Evolutionary conservation across 805 yeast species (phyloP).

Genomic region (Pichia kluyveri): DNA sequence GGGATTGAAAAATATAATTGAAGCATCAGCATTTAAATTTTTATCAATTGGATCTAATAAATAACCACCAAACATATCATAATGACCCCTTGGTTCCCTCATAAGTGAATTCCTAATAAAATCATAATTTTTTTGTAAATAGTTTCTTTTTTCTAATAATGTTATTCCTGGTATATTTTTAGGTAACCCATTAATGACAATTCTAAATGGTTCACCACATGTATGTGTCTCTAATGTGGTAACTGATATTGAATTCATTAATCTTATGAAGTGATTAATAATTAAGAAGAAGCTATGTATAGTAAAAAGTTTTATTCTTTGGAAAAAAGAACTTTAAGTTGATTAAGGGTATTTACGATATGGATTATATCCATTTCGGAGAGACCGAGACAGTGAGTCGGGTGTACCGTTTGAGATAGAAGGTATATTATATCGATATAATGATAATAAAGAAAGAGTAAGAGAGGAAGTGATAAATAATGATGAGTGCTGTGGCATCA

Average conservation of each 20-base stretch:
- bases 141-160: conserved; percentile 16
- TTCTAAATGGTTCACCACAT: conserved; percentile 21
- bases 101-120: conserved; percentile 17
- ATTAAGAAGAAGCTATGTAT: too few relatives aligned
- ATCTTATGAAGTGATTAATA: not conserved
- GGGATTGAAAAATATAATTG: conserved; percentile 19
- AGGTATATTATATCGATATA: too few relatives aligned
- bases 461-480: too few relatives aligned
- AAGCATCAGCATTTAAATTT: conserved; percentile 16
- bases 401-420: too few relatives aligned
- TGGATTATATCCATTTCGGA: too few relatives aligned
- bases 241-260: not conserved
- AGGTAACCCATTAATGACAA: conserved; percentile 16
- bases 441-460: too few relatives aligned
- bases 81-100: conserved; percentile 23
- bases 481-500: too few relatives aligned
- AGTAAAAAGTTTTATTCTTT: too few relatives aligned
- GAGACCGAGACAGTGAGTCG: too few relatives aligned
- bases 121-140: conserved; percentile 15
- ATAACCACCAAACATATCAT: conserved; percentile 24
- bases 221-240: conserved; percentile 21
- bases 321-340: too few relatives aligned
- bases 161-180: conserved; percentile 15
- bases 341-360: too few relatives aligned
- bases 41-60: conserved; percentile 13